Evolutionary conservation across 177 flowering plant species (phyloP).

Genomic region (Vitis hybrid): DNA sequence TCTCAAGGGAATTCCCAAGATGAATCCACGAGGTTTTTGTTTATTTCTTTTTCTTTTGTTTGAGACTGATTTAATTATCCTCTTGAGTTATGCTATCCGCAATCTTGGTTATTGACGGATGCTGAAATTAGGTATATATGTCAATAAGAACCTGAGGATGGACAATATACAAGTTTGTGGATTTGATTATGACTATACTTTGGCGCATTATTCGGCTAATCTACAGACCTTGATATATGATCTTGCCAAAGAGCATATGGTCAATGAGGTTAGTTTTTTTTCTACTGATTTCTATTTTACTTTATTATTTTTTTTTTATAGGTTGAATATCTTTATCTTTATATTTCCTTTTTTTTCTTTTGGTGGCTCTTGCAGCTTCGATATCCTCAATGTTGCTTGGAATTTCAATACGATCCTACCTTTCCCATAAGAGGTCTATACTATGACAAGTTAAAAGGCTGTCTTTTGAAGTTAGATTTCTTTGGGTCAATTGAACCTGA

Average conservation of each 20-base stretch:
- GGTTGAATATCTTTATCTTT: background rate
- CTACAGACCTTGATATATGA: slow-evolving; percentile 84
- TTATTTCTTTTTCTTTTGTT: background rate
- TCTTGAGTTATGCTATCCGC: no score
- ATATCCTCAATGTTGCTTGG: slow-evolving; percentile 79
- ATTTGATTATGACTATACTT: slow-evolving; percentile 89
- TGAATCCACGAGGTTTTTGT: slow-evolving; percentile 75
- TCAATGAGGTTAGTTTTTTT: slow-evolving; percentile 68
- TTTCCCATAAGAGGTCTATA: slow-evolving; percentile 92
- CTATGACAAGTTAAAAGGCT: slow-evolving; percentile 84
- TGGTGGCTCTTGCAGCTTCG: slow-evolving; percentile 46
- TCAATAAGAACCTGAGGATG: slow-evolving; percentile 82
- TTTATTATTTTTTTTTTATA: background rate
- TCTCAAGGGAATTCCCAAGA: slow-evolving; percentile 69
- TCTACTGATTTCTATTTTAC: background rate
- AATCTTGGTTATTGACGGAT: background rate
- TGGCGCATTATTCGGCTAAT: slow-evolving; percentile 86
- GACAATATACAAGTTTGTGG: slow-evolving; percentile 86
- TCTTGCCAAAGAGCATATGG: slow-evolving; percentile 83
- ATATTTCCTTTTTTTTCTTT: no score
- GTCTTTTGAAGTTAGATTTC: slow-evolving; percentile 89
- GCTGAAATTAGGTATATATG: slow-evolving; percentile 67
- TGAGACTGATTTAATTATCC: background rate
- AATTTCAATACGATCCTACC: slow-evolving; percentile 68
- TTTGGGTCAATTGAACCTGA: slow-evolving; percentile 94